A percentile compares a stretch with the other conserved stretches of the same genome.
Conservation (phyloP, 2,329 filamentous ascomycete species). For the Calonectria multiphialidica region DNA sequence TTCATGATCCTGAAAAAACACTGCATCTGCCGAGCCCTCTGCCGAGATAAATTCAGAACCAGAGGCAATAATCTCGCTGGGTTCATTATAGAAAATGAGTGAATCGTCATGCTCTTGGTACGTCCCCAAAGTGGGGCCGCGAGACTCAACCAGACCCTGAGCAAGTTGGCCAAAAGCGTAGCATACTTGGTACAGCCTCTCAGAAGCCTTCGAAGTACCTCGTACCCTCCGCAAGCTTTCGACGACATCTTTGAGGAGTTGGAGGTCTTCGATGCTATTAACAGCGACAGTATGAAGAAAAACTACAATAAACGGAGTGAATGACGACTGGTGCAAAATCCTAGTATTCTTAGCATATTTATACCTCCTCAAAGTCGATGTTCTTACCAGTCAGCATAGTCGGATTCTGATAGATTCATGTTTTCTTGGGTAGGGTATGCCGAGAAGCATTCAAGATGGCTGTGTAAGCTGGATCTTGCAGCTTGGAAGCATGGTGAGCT, state of each 20-base stretch:
- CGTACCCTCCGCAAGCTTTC: slow-evolving; percentile 24
- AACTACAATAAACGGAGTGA: slow-evolving; percentile 35
- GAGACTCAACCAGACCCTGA: slow-evolving; percentile 30
- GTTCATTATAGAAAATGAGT: not conserved
- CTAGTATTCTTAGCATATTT: slow-evolving; percentile 13
- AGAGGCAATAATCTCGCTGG: not conserved
- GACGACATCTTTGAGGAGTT: slow-evolving; percentile 29
- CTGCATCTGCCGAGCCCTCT: not conserved
- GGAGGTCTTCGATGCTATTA: slow-evolving; percentile 12
- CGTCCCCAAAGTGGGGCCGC: not conserved
- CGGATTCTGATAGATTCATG: slow-evolving; percentile 25
- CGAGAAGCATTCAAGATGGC: slow-evolving; percentile 31
- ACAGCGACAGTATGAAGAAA: slow-evolving; percentile 33
- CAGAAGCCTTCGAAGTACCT: slow-evolving; percentile 26
- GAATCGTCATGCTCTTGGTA: not conserved
- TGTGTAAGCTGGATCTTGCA: slow-evolving; percentile 24
- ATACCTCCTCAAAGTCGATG: no score
- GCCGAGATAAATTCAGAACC: not conserved
- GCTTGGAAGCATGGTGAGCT: slow-evolving; percentile 33
- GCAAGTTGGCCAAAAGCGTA: slow-evolving; percentile 29
- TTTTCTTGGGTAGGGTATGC: slow-evolving; percentile 20
- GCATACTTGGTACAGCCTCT: slow-evolving; percentile 34
- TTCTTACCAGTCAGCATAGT: slow-evolving; percentile 37
- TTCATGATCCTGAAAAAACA: not conserved
- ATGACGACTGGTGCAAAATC: slow-evolving; percentile 37